Evolutionary conservation across 495 filamentous ascomycete genomes (phyloP).

Genomic region (Hyphodiscus hymeniophilus): DNA sequence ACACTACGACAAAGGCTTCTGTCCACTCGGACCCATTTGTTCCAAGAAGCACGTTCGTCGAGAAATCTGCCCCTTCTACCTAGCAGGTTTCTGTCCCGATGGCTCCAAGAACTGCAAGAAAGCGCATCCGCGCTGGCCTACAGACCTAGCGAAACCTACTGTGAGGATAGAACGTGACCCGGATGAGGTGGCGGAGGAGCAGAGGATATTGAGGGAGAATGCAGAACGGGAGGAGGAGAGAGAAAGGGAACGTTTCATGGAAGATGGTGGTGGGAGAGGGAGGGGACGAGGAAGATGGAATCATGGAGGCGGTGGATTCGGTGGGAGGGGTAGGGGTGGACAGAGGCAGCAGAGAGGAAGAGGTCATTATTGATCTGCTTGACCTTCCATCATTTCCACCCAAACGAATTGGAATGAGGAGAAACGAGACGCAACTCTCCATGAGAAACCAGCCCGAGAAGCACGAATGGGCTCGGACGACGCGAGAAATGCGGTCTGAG

Average conservation of each 20-base stretch:
- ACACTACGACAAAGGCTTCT: constrained; percentile 94
- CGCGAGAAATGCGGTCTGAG: too few species aligned
- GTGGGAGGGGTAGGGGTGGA: constrained; percentile 12
- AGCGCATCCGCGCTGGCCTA: constrained; percentile 76
- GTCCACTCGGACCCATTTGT: constrained; percentile 78
- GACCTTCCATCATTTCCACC: too few species aligned
- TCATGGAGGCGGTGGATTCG: constrained; percentile 7
- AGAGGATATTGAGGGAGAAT: constrained; percentile 26
- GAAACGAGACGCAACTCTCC: too few species aligned
- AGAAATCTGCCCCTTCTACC: constrained; percentile 72
- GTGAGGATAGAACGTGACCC: constrained; percentile 19
- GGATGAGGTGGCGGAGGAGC: constrained; percentile 23
- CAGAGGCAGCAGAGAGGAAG: constrained; percentile 17
- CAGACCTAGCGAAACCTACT: constrained; percentile 58
- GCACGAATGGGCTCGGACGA: too few species aligned
- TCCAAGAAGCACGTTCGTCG: constrained; percentile 77
- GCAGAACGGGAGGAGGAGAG: constrained; percentile 27
- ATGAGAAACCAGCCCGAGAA: too few species aligned
- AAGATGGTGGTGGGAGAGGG: constrained; percentile 23
- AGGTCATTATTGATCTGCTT: constrained; percentile 11
- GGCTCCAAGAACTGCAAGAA: constrained; percentile 59
- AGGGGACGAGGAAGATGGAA: constrained; percentile 19
- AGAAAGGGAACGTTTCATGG: constrained; percentile 24
- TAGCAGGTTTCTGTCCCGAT: constrained; percentile 92
- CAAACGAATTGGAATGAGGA: too few species aligned